Base-by-base conservation (phyloP, 177 flowering plant species). In the Tripterygium wilfordii region DNA sequence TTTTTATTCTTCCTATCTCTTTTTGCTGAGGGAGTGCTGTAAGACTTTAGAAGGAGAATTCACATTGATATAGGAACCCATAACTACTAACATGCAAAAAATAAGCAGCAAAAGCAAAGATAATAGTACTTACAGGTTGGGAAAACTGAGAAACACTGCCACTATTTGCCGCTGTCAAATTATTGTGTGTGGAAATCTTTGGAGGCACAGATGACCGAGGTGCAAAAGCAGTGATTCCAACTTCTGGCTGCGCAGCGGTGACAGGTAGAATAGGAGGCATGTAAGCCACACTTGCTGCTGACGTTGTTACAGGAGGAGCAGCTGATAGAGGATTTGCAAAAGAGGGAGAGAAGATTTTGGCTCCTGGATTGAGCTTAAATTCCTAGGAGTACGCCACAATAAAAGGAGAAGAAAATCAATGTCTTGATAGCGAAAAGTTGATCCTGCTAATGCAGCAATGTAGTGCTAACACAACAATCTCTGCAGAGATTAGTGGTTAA, bases 361-460 rank as follows among this genome's bases (percentile, higher is more conserved):
- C 96, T 50, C 67, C 83, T 16, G 92, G 92, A 53, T 88, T 88
- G 56, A 88, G 92, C 74, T 88, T 88, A 38, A 76, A 88, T 59
- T 74, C 89, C 96, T 84, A 21, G 20, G 26, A 1, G 33, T 14
- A 28, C n/a, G 20, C 19, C 13, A 33, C n/a, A 21, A 44, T 12
- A 5, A 1, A 22, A 48, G 26, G 8, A 58, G 42, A 42, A 1
- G 9, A 8, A 10, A 21, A 20, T 33, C 30, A 21, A 24, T 24
- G 26, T 39, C 27, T 23, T 1, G n/a, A 20, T 17, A 18, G 16
- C 19, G 12, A 23, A 2, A 10, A 36, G 14, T n/a, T n/a, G n/a
- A n/a, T n/a, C n/a, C n/a, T n/a, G n/a, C n/a, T n/a, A n/a, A n/a
- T n/a, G n/a, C n/a, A n/a, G n/a, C n/a, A n/a, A n/a, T n/a, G n/a